Percentiles rank a stretch among this genome's conserved stretches.
These are phyloP conservation scores for Eucalyptus microcorys DNA, from an alignment of 345 rosid genomes.

Conservation along the genomic window DNA sequence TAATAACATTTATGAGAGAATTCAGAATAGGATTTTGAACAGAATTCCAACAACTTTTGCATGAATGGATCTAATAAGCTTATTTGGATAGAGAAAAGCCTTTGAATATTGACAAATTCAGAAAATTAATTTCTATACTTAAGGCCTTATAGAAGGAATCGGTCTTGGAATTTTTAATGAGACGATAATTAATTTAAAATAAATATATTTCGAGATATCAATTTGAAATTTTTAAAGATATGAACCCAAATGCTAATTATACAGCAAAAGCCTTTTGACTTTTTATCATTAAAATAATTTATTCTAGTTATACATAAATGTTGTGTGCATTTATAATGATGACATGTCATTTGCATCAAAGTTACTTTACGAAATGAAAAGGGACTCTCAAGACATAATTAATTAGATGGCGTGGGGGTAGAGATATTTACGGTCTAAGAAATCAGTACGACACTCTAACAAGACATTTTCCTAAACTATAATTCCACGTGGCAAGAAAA, in stretches of 20 bases:
- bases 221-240: accelerated
- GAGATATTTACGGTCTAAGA: not conserved
- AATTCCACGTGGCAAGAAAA: not conserved
- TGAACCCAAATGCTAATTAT: not conserved
- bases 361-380: not conserved
- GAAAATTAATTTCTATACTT: accelerated
- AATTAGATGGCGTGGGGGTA: not conserved
- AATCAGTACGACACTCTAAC: not conserved
- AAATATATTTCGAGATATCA: not conserved
- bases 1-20: accelerated
- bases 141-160: accelerated
- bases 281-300: not conserved
- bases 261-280: not conserved
- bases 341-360: not conserved
- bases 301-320: not conserved
- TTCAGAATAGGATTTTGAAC: accelerated
- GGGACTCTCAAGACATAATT: not conserved
- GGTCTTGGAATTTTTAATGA: accelerated
- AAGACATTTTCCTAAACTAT: not conserved
- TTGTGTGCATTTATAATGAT: not conserved
- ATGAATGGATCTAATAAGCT: accelerated
- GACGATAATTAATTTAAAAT: not conserved
- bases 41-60: accelerated
- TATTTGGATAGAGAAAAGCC: too few relatives aligned
- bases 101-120: too few relatives aligned